Conservation (phyloP, 129 eudicot genomes). For the Cynara cardunculus region DNA sequence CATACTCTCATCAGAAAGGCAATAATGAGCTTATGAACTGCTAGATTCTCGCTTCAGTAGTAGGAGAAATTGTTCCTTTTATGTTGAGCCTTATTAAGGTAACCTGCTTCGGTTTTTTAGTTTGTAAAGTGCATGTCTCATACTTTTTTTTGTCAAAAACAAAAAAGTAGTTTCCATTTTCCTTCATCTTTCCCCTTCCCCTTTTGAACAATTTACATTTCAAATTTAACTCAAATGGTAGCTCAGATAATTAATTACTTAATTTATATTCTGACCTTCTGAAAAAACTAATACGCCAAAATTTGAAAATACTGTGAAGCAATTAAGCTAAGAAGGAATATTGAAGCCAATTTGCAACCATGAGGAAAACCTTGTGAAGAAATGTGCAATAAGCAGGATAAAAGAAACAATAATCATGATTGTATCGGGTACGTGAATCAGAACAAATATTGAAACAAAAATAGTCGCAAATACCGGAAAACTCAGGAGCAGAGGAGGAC, state of each 20-base stretch:
- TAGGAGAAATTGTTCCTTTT: background rate
- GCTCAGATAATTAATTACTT: background rate
- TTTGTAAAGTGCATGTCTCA: background rate
- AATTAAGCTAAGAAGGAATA: background rate
- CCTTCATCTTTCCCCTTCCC: background rate
- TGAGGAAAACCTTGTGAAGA: conserved; percentile 3
- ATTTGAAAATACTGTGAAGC: background rate
- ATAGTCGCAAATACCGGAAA: conserved; percentile 17
- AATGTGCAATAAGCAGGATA: conserved; percentile 7
- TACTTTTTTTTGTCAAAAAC: background rate
- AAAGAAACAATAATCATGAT: conserved; percentile 1
- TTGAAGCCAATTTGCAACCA: background rate
- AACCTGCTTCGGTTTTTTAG: background rate
- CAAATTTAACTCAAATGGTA: background rate
- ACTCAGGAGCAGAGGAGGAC: conserved; percentile 36
- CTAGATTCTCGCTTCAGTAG: background rate
- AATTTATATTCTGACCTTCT: background rate
- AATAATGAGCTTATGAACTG: background rate
- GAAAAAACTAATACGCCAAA: background rate
- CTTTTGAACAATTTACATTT: background rate
- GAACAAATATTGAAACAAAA: conserved; percentile 2
- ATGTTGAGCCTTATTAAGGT: background rate
- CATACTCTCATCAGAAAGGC: no score
- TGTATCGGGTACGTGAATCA: background rate
- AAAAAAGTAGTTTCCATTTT: background rate